These are phyloP conservation scores for Lyophyllum decastes DNA, from an alignment of 768 basidiomycete species.

Conservation along the genomic window DNA sequence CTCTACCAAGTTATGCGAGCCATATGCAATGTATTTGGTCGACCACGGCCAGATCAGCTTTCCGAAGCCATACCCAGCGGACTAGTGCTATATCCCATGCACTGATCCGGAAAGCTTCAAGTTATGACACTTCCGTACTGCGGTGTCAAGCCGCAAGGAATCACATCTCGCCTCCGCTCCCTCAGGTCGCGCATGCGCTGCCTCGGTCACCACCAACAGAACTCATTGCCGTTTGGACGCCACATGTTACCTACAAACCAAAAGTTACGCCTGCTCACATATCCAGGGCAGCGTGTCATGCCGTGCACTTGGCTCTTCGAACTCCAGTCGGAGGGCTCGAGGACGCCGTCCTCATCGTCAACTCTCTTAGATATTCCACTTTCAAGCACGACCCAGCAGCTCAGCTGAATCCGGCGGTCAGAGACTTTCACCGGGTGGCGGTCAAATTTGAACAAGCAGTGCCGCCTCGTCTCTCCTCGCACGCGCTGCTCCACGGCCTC, in stretches of 20 bases:
- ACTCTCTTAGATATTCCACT: constrained; percentile 51
- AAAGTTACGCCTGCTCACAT: constrained; percentile 18
- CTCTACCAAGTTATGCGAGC: constrained; percentile 52
- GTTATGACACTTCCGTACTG: background rate
- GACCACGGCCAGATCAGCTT: constrained; percentile 47
- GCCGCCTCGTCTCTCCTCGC: constrained; percentile 61
- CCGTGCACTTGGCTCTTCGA: constrained; percentile 47
- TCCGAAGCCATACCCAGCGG: constrained; percentile 17
- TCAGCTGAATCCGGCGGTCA: constrained; percentile 15
- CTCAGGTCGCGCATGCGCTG: background rate
- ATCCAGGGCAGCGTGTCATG: constrained; percentile 33
- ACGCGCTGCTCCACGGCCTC: constrained; percentile 65
- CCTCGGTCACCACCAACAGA: background rate
- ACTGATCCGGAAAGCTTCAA: background rate
- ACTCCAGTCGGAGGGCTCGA: constrained; percentile 36
- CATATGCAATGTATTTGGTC: constrained; percentile 75
- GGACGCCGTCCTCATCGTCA: constrained; percentile 59
- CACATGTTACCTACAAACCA: background rate
- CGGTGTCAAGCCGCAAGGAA: background rate
- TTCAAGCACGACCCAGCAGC: constrained; percentile 19
- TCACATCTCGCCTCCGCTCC: background rate
- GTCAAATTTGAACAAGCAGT: constrained; percentile 51
- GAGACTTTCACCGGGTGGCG: constrained; percentile 35
- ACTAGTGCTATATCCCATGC: background rate
- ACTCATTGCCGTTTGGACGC: background rate